These are phyloP conservation scores for Neurospora intermedia DNA, from an alignment of 495 filamentous ascomycete species.

Conservation along the genomic window DNA sequence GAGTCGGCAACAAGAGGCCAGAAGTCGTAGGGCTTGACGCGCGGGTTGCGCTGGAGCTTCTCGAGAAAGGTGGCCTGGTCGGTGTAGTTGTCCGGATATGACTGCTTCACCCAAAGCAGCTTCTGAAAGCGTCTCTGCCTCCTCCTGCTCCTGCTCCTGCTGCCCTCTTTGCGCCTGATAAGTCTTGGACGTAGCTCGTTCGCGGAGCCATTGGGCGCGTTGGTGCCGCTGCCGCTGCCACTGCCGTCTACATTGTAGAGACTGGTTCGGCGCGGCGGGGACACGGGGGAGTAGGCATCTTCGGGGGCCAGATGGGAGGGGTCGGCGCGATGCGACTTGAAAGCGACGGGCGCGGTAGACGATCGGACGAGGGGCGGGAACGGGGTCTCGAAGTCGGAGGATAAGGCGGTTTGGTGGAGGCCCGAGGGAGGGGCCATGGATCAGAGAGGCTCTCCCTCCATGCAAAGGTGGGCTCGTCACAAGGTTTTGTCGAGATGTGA, in stretches of 20 bases:
- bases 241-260: constrained; percentile 25
- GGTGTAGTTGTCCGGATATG: constrained; percentile 97
- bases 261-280: constrained; percentile 45
- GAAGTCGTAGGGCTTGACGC: constrained; percentile 92
- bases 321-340: constrained; percentile 29
- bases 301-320: constrained; percentile 62
- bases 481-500: not conserved
- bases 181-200: constrained; percentile 11
- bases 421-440: constrained; percentile 29
- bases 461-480: constrained; percentile 7
- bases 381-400: constrained; percentile 19
- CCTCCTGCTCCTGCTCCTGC: constrained; percentile 33
- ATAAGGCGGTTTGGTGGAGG: constrained; percentile 19
- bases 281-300: constrained; percentile 62
- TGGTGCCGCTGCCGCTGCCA: constrained; percentile 17
- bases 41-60: constrained; percentile 89
- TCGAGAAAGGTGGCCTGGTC: constrained; percentile 93
- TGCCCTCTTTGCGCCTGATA: constrained; percentile 25
- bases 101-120: constrained; percentile 94
- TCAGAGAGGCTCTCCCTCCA: constrained; percentile 9
- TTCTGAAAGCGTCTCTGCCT: constrained; percentile 81
- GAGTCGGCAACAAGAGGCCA: constrained; percentile 93
- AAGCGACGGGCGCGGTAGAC: constrained; percentile 28
- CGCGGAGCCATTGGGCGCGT: not conserved
- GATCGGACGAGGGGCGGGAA: constrained; percentile 25